A percentile compares a stretch with the other conserved stretches of the same genome.
Evolutionary conservation across 176 grass and related monocot genomes (phyloP).

Genomic region (Canna indica): DNA sequence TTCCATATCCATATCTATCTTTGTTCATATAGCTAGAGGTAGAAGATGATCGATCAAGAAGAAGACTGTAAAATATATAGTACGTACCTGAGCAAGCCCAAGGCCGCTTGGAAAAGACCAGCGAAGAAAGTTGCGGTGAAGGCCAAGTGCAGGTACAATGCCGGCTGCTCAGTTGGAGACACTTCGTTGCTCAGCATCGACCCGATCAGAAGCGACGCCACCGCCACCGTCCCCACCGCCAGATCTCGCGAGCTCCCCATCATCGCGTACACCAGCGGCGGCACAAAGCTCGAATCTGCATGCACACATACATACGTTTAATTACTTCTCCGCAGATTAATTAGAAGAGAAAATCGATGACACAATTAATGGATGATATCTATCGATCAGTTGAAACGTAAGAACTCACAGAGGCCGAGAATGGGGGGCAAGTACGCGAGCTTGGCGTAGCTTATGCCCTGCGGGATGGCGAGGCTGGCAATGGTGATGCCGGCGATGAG

Average conservation of each 20-base stretch:
- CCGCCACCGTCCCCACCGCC: conserved; percentile 77
- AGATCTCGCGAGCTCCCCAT: conserved; percentile 91
- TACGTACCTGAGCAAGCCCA: conserved; percentile 67
- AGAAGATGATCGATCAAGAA: too few relatives aligned
- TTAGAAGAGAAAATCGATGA: too few relatives aligned
- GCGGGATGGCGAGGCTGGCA: conserved; percentile 16
- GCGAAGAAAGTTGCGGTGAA: conserved; percentile 92
- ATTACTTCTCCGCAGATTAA: background rate
- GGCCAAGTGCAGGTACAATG: conserved; percentile 62
- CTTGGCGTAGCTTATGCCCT: conserved; percentile 18
- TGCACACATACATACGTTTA: background rate
- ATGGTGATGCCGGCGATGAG: conserved; percentile 17
- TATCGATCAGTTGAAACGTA: background rate
- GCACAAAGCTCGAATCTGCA: conserved; percentile 94
- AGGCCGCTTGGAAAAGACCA: conserved; percentile 62
- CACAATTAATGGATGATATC: too few relatives aligned
- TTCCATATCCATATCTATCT: too few relatives aligned
- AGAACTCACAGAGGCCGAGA: conserved; percentile 4
- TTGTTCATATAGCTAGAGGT: background rate
- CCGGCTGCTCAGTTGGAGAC: conserved; percentile 34
- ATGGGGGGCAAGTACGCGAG: conserved; percentile 15
- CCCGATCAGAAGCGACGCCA: conserved; percentile 66
- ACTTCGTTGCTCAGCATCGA: conserved; percentile 73
- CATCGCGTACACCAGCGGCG: conserved; percentile 93
- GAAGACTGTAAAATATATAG: background rate